Base-by-base conservation (phyloP, 192 early-diverging fungal genomes). In the Backusella psychrophila region DNA sequence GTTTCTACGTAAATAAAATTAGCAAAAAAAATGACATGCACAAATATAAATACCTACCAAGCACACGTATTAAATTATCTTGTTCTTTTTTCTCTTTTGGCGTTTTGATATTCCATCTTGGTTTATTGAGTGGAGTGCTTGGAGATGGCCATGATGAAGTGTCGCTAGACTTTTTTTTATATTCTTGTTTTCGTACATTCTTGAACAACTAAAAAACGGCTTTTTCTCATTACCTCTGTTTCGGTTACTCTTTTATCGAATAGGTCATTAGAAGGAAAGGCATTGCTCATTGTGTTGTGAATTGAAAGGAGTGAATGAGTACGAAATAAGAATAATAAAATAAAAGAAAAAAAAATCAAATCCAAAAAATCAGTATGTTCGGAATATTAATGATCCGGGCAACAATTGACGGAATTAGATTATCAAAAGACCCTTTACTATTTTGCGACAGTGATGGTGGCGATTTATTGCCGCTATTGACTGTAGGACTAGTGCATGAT, bases 381-480 rank as follows among this genome's bases (percentile, higher is more conserved):
- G 38, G 38, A 39, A 11, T 39, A 39, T 39, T 12, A 39, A 39
- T 39, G 11, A 12, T 39, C 38, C 38, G 38, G 38, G 38, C 33
- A 33, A 33, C 33, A 33, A 33, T 3, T 33, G 33, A 33, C 33
- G 33, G 33, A 33, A 33, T 33, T 33, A 3, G 33, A 33, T 33
- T 33, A 3, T 33, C 33, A 33, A 33, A 33, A 2, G 33, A 3
- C 3, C 31, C 0, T 31, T 31, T 31, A 31, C 31, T 31, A 31
- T 0, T 31, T 31, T 31, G 31, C 31, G 49, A 52, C 49, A 52
- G 49, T 52, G 49, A 52, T 52, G 49, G 2, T 52, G 66, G 66
- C 35, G 33, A 66, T 66, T 66, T 66, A 66, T 66, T 66, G 66
- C 66, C 66, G 66, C 66, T 66, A 66, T 66, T 66, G 66, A 66